A percentile compares a stretch with the other conserved stretches of the same genome.
Conservation (phyloP, 495 filamentous ascomycete genomes). For the Aspergillus avenaceus region DNA sequence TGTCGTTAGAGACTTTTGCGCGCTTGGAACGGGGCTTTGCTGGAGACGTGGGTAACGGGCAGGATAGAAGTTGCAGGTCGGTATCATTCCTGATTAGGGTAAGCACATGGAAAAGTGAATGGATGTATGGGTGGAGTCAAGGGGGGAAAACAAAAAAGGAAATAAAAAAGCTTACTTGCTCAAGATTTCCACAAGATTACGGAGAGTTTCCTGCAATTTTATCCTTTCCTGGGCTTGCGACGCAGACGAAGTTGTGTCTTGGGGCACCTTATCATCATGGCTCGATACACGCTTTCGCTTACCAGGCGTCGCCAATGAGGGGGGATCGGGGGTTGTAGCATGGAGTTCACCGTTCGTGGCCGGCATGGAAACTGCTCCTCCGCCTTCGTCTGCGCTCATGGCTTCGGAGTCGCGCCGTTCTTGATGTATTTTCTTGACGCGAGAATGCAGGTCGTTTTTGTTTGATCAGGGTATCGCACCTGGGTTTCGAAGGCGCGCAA, state of each 20-base stretch:
- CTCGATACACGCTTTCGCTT: conserved; percentile 44
- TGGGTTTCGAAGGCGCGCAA: not conserved
- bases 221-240: conserved; percentile 27
- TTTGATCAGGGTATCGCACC: not conserved
- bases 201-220: conserved; percentile 38
- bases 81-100: conserved; percentile 35
- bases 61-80: conserved; percentile 41
- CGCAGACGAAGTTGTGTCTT: conserved; percentile 22
- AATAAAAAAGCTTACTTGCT: conserved; percentile 26
- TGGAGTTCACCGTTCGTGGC: conserved; percentile 36
- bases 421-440: conserved; percentile 22
- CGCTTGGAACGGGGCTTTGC: conserved; percentile 47
- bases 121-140: not conserved
- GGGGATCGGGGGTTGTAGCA: conserved; percentile 26
- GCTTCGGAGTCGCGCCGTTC: conserved; percentile 25
- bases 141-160: too few species aligned
- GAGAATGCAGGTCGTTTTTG: conserved; percentile 6
- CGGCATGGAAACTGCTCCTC: conserved; percentile 30
- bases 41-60: conserved; percentile 34
- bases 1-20: conserved; percentile 40
- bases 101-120: conserved; percentile 7
- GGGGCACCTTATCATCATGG: conserved; percentile 34
- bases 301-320: conserved; percentile 33
- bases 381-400: conserved; percentile 45
- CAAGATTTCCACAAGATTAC: conserved; percentile 36